A percentile compares a stretch with the other conserved stretches of the same genome.
These are phyloP conservation scores for Phylloboletellus chloephorus DNA, from an alignment of 1,284 basidiomycete genomes.

Conservation along the genomic window DNA sequence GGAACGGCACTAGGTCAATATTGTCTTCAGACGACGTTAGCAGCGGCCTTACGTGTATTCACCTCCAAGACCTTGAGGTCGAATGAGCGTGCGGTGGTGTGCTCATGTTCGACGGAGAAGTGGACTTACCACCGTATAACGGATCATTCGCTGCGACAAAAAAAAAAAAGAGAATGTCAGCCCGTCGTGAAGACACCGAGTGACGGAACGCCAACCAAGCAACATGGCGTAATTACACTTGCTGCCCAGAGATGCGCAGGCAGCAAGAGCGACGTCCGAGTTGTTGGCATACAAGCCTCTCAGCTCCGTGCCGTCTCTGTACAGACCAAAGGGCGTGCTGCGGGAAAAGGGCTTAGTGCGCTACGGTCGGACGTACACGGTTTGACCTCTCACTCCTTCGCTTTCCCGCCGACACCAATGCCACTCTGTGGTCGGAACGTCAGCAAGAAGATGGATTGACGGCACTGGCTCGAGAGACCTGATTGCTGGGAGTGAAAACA, in stretches of 20 bases:
- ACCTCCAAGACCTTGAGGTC: slow-evolving; percentile 61
- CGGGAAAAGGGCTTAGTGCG: slow-evolving; percentile 6
- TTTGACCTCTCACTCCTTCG: slow-evolving; percentile 52
- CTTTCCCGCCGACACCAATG: slow-evolving; percentile 62
- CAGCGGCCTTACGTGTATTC: slow-evolving; percentile 63
- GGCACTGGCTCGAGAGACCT: slow-evolving; percentile 39
- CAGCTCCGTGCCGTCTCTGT: slow-evolving; percentile 74
- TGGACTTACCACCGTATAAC: slow-evolving; percentile 64
- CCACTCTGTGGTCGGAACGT: slow-evolving; percentile 52
- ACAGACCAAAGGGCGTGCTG: slow-evolving; percentile 74
- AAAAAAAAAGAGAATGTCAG: slow-evolving; percentile 9
- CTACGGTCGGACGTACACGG: background rate
- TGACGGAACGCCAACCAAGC: slow-evolving; percentile 43
- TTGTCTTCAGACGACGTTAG: slow-evolving; percentile 9
- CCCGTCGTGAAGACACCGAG: slow-evolving; percentile 13
- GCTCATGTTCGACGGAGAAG: background rate
- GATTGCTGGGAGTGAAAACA: slow-evolving; percentile 68
- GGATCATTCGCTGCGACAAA: slow-evolving; percentile 63
- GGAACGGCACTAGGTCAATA: background rate
- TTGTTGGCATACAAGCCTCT: slow-evolving; percentile 72
- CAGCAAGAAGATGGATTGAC: slow-evolving; percentile 1
- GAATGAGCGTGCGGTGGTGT: background rate
- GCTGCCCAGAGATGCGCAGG: slow-evolving; percentile 59
- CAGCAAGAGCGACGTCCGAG: slow-evolving; percentile 60
- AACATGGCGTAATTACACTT: slow-evolving; percentile 77